Base-by-base conservation (phyloP, 2,329 filamentous ascomycete genomes). In the Thelonectria discophora region DNA sequence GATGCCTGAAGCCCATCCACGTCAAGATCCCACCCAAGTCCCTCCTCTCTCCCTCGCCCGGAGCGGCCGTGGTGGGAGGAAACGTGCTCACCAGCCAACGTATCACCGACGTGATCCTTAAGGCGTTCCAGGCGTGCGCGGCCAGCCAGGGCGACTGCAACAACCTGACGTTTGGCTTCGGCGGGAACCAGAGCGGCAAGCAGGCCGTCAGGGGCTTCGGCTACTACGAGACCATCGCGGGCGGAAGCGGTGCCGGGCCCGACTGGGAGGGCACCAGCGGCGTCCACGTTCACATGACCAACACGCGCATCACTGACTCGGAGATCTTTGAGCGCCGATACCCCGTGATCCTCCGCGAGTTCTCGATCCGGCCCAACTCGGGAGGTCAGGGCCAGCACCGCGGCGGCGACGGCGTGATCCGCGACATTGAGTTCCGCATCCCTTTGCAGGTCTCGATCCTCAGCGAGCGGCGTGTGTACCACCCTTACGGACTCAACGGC, bases 91-190 rank as follows among this genome's bases (percentile, higher is more conserved):
- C 79, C 1, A 78, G 75, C 54, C 79, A 81, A 61, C 75, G 79
- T 15, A 78, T 81, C 54, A 80, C 78, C 1, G 79, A 81, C 55
- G 79, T 81, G 43, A 78, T 81, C 34, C 76, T 81, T 68, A 92
- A 90, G 72, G 91, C 91, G 1, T 94, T 94, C 81, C 83, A 87
- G 59, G 92, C 91, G 1, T 93, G 90, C 65, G 91, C 91, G 3
- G 92, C 92, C 12, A 89, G 85, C 9, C 92, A 94, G 70, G 92
- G 92, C 12, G 90, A 91, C 76, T 92, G 89, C 73, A 94, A 94
- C 76, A 95, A 94, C 72, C 82, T 95, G 9, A 94, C 92, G 0
- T 94, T 95, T 70, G 91, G 91, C 52, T 92, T 93, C 70, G 89
- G 79, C 9, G 79, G 79, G 8, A 81, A 80, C 55, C 68, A 78